Evolutionary conservation across 306 rosid species (phyloP).

Genomic region (Carpinus viminea): DNA sequence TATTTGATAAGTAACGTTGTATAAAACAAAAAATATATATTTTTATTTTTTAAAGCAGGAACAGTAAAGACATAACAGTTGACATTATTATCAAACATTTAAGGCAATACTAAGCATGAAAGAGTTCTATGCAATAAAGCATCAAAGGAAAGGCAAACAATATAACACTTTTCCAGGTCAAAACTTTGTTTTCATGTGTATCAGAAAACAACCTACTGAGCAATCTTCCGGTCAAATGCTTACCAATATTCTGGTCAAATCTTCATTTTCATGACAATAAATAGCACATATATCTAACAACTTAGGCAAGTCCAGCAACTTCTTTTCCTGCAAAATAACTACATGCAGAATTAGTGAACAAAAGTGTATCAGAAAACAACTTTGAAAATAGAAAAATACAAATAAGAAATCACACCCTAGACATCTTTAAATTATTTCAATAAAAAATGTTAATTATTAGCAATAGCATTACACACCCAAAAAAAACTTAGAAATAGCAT

Average conservation of each 20-base stretch:
- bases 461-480: background rate
- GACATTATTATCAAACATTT: background rate
- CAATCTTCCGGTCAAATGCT: slow-evolving; percentile 22
- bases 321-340: slow-evolving; percentile 96
- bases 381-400: slow-evolving; percentile 16
- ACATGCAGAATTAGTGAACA: slow-evolving; percentile 71
- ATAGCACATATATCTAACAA: slow-evolving; percentile 92
- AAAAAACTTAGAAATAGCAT: background rate
- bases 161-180: too few species aligned
- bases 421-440: slow-evolving; percentile 8
- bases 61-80: background rate
- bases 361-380: slow-evolving; percentile 23
- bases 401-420: background rate
- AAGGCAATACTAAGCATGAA: background rate
- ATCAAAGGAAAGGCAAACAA: background rate
- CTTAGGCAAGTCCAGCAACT: slow-evolving; percentile 87
- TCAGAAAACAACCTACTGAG: background rate
- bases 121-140: background rate
- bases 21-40: too few species aligned
- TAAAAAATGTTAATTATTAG: background rate
- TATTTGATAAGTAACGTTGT: too few species aligned
- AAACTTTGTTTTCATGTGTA: too few species aligned
- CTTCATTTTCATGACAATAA: slow-evolving; percentile 83
- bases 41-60: background rate
- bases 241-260: slow-evolving; percentile 75